These are phyloP conservation scores for Neurospora tetrasperma DNA, from an alignment of 495 filamentous ascomycete species.

Conservation along the genomic window DNA sequence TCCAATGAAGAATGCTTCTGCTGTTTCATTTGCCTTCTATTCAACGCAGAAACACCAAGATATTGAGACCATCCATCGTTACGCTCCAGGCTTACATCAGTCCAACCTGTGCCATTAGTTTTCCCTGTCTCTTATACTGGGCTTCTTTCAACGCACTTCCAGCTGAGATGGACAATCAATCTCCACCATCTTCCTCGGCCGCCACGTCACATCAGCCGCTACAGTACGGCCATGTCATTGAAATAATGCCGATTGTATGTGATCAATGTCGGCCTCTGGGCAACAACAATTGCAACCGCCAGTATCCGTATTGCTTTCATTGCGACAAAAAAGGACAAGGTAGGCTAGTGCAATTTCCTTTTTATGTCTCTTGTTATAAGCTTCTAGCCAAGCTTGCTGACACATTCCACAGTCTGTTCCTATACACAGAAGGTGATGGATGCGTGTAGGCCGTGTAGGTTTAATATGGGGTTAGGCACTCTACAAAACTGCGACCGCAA, in stretches of 20 bases:
- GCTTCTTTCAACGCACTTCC: not conserved
- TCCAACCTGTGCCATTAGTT: not conserved
- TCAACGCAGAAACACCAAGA: not conserved
- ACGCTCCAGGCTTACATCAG: not conserved
- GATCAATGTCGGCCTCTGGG: not conserved
- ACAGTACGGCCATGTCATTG: not conserved
- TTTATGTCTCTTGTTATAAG: not conserved
- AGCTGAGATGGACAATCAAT: not conserved
- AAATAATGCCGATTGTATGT: not conserved
- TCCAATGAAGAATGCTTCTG: not conserved
- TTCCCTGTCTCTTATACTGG: not conserved
- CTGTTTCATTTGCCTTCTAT: not conserved
- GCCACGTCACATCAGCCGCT: too few species aligned
- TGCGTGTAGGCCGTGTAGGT: not conserved
- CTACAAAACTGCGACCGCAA: not conserved
- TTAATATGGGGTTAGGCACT: not conserved
- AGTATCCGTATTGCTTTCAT: not conserved
- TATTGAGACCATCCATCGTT: not conserved
- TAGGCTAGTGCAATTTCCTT: not conserved
- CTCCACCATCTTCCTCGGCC: too few species aligned
- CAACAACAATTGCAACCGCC: not conserved
- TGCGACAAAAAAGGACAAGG: not conserved
- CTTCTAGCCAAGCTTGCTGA: not conserved
- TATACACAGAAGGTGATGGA: not conserved
- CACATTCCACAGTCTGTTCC: not conserved